A percentile compares a stretch with the other conserved stretches of the same genome.
phyloP scores from a whole-genome alignment of 306 rosid genomes.

The Trifolium subterraneum region DNA sequence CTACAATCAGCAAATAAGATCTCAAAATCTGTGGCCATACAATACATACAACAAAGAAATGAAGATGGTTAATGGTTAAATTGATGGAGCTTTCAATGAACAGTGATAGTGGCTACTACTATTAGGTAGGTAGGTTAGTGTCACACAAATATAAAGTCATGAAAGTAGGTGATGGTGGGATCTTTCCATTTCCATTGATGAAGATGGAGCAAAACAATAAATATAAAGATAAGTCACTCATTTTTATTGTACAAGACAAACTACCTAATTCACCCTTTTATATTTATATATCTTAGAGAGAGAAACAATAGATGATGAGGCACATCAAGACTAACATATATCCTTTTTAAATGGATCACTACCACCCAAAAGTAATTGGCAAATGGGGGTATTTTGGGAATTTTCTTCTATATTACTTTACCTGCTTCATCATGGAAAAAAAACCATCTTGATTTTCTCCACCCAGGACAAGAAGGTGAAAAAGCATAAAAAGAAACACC shows the following conservation, averaged over 20 bases:
- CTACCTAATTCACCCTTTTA: slow-evolving; percentile 40
- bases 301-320: background rate
- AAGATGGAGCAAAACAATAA: slow-evolving; percentile 43
- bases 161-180: slow-evolving; percentile 63
- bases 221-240: slow-evolving; percentile 25
- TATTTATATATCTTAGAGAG: background rate
- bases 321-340: background rate
- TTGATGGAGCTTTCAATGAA: slow-evolving; percentile 43
- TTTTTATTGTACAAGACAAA: slow-evolving; percentile 30
- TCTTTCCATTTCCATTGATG: slow-evolving; percentile 47
- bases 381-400: background rate
- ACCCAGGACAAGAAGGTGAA: slow-evolving; percentile 40
- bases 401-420: slow-evolving; percentile 43
- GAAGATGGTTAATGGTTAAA: background rate
- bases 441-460: slow-evolving; percentile 46
- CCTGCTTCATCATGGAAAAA: slow-evolving; percentile 49
- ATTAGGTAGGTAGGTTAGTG: slow-evolving; percentile 52
- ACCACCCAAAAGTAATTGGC: slow-evolving; percentile 17
- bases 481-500: slow-evolving; percentile 36
- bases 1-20: background rate
- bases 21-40: background rate
- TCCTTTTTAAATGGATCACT: slow-evolving; percentile 30
- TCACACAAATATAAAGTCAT: slow-evolving; percentile 50
- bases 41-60: background rate
- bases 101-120: slow-evolving; percentile 38